Base-by-base conservation (phyloP, 257 asterid genomes). In the Nicotiana otophora region DNA sequence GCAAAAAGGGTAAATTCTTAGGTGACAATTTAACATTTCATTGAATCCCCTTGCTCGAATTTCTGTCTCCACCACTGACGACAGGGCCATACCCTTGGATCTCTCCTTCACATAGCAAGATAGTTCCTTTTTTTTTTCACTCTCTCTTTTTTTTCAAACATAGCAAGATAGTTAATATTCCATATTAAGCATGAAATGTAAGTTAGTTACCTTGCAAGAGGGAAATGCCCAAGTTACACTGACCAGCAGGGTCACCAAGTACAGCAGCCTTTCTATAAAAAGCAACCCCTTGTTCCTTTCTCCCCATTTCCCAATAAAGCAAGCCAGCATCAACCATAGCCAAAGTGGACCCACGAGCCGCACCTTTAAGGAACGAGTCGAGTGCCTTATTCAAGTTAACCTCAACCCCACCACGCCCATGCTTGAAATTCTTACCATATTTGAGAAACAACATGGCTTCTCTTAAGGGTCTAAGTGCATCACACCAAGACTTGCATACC, bases 251-350 rank as follows among this genome's bases (percentile, higher is more conserved):
- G 81, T 95, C 92, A 78, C 97, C 97, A 54, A 93, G 91, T 86
- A 88, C 90, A 48, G 97, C 95, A 62, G 98, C 98, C 81, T 82
- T 90, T 81, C 84, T 65, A 7, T 90, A 95, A 90, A 90, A 92
- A 34, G 80, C 62, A 69, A 93, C 57, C 10, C 93, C 97, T 68
- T 89, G 85, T 4, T 88, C 93, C 42, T 68, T 91, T 16, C 77
- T 84, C 85, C 97, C 98, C 89, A 88, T 83, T 81, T 92, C 97
- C 98, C 97, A 95, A 75, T 88, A 93, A 9, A 91, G 36, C 90
- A 91, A 85, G 1, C 98, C 98, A 8, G 96, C 95, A 74, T 95
- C 98, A 78, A 95, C 97, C 98, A 94, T 91, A 12, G 97, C 92
- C 28, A 91, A 90, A 28, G 96, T 86, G 31, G 97, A 93, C 77